Percentiles rank a stretch among this genome's conserved stretches.
These are phyloP conservation scores for Leccinum fibrillosum DNA, from an alignment of 768 basidiomycete species.

Conservation along the genomic window DNA sequence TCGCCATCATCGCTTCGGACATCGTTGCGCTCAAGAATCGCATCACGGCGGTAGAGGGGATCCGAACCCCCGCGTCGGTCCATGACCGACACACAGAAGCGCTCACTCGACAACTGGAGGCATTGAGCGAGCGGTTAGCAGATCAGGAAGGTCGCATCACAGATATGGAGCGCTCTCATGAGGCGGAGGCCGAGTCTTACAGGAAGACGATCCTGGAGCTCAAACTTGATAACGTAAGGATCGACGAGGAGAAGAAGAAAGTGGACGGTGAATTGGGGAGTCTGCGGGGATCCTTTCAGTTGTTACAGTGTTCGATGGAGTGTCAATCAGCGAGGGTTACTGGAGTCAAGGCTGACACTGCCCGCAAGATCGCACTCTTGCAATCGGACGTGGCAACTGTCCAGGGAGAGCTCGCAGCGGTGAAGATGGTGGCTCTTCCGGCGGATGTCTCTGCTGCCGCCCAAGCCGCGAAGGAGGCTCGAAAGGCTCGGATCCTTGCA, in stretches of 20 bases:
- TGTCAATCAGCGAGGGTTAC: constrained; percentile 14
- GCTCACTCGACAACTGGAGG: constrained; percentile 7
- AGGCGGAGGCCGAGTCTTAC: not conserved
- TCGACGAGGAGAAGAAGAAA: constrained; percentile 7
- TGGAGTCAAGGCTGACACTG: constrained; percentile 13
- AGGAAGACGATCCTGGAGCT: constrained; percentile 14
- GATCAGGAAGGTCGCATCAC: constrained; percentile 14
- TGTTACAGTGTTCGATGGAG: constrained; percentile 4
- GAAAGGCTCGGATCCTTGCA: not conserved
- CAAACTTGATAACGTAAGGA: constrained; percentile 1
- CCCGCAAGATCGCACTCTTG: constrained; percentile 16
- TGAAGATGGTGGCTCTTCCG: constrained; percentile 6
- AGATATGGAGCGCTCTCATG: constrained; percentile 7
- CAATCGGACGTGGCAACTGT: constrained; percentile 13
- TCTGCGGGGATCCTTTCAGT: constrained; percentile 4
- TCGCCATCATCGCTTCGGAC: constrained; percentile 5
- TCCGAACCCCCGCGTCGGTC: not conserved
- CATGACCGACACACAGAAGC: not conserved
- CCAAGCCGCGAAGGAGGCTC: constrained; percentile 7
- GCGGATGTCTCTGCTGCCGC: not conserved
- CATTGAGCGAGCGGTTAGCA: constrained; percentile 7
- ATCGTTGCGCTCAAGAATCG: constrained; percentile 19
- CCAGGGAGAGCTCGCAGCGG: constrained; percentile 4
- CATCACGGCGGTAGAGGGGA: constrained; percentile 12
- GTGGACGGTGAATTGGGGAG: constrained; percentile 2